A percentile compares a stretch with the other conserved stretches of the same genome.
phyloP scores from a whole-genome alignment of 2,329 filamentous ascomycete species.

The Scytalidium sp. region DNA sequence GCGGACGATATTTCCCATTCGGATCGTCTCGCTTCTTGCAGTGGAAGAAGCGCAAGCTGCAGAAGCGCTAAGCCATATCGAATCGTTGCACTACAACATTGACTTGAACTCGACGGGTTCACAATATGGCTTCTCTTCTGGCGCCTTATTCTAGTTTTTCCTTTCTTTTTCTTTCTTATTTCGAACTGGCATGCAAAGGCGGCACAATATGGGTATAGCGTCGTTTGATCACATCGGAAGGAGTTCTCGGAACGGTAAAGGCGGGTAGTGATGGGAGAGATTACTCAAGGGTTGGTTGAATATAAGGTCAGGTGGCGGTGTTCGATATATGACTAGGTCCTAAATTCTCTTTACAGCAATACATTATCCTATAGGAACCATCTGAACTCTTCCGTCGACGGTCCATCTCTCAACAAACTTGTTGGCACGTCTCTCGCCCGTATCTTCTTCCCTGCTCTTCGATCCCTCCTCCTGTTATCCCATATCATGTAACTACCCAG shows the following conservation, averaged over 20 bases:
- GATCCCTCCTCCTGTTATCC: conserved; percentile 36
- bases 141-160: too few species aligned
- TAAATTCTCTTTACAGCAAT: conserved; percentile 47
- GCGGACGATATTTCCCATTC: neutral
- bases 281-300: too few species aligned
- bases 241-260: too few species aligned
- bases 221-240: too few species aligned
- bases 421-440: conserved; percentile 50
- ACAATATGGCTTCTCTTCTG: too few species aligned
- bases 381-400: conserved; percentile 38
- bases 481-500: conserved; percentile 61
- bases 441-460: conserved; percentile 20
- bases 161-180: too few species aligned
- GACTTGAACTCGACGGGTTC: too few species aligned
- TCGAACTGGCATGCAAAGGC: too few species aligned
- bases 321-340: too few species aligned
- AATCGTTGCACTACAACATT: neutral
- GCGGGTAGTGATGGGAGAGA: too few species aligned
- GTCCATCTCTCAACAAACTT: conserved; percentile 51
- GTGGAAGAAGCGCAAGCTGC: neutral
- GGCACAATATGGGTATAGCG: too few species aligned
- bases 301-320: too few species aligned
- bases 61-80: neutral
- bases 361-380: neutral
- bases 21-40: neutral